phyloP scores from a whole-genome alignment of 768 basidiomycete species.

The Podaxis sp. region DNA sequence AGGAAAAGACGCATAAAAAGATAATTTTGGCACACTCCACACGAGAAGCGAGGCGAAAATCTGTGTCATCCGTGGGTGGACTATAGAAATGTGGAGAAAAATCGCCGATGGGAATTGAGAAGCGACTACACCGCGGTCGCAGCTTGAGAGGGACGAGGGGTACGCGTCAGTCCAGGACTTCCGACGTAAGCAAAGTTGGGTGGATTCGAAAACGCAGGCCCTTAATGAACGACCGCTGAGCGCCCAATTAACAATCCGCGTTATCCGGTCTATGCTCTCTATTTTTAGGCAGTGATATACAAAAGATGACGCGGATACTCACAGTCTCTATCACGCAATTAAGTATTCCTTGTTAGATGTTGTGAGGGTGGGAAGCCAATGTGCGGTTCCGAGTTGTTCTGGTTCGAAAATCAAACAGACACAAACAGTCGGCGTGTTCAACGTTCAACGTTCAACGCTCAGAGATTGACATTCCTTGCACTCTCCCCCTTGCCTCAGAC shows the following conservation, averaged over 20 bases:
- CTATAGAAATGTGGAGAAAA: not conserved
- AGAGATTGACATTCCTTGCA: no score
- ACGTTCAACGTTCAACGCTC: no score
- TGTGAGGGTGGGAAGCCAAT: not conserved
- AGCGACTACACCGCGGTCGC: not conserved
- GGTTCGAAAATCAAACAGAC: not conserved
- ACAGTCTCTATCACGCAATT: not conserved
- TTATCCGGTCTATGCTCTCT: no score
- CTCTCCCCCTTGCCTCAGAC: no score
- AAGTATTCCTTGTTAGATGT: not conserved
- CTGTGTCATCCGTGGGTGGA: not conserved
- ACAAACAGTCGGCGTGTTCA: no score
- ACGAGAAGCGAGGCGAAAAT: not conserved
- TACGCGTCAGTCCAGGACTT: no score
- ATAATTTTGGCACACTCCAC: not conserved
- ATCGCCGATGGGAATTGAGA: not conserved
- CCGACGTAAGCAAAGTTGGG: no score
- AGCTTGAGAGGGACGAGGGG: no score
- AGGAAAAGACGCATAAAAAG: not conserved
- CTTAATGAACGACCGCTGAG: no score
- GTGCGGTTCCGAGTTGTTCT: not conserved
- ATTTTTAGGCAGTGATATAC: not conserved
- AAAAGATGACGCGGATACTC: not conserved
- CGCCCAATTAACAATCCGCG: no score
- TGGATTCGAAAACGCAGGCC: no score